phyloP scores from a whole-genome alignment of 805 yeast genomes.

The Suhomyces emberorum region DNA sequence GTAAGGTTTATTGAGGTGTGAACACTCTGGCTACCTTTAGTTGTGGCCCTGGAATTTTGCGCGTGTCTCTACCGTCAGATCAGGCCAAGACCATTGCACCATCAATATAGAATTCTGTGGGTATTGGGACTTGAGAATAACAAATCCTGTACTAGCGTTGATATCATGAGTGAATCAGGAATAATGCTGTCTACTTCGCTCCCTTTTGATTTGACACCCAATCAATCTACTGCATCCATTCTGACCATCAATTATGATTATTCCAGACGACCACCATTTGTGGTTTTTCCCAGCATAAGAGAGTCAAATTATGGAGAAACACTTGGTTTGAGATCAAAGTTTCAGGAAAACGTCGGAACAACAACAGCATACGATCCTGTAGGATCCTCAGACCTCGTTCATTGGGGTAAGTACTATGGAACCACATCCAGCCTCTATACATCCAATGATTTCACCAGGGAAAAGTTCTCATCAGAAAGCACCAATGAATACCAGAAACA shows the following conservation, averaged over 20 bases:
- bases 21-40: no score
- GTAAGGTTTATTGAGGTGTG: no score
- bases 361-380: conserved; percentile 9
- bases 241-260: conserved; percentile 6
- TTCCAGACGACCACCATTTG: conserved; percentile 7
- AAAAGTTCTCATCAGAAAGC: neutral
- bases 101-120: no score
- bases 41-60: no score
- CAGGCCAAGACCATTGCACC: neutral
- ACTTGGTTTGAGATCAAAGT: conserved; percentile 22
- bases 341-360: conserved; percentile 13
- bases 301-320: conserved; percentile 30
- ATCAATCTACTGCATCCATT: conserved; percentile 3
- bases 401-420: conserved; percentile 36
- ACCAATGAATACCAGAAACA: conserved; percentile 11
- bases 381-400: conserved; percentile 41
- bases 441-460: conserved; percentile 24
- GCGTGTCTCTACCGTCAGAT: neutral
- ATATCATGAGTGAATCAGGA: conserved; percentile 45
- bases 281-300: conserved; percentile 23
- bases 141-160: no score
- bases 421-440: conserved; percentile 23
- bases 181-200: conserved; percentile 6
- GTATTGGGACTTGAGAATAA: no score
- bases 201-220: conserved; percentile 7